Evolutionary conservation across 331 rosid species (phyloP), one percentile per base, ranked within the genome.

Genomic region (Saraca asoca): DNA sequence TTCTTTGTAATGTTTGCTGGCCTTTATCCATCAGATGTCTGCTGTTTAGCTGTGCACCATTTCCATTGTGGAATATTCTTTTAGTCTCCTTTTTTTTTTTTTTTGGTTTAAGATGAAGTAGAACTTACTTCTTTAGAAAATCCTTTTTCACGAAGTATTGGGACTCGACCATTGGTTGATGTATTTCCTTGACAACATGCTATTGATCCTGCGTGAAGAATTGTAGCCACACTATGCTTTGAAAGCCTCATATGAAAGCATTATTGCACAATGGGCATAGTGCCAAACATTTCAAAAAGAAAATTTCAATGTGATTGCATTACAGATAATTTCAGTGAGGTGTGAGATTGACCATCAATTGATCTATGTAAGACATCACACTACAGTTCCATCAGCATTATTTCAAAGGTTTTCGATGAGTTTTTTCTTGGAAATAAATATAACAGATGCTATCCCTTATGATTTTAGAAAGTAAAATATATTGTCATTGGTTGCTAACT

Each of bases 381-480:
- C 3, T 3, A 24, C 31, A 24, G 31, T 24, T 24, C 31, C 31
- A 24, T 24, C 55, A 53, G 46, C 51, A 55, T 43, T 55, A 67
- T 48, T 48, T 54, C 72, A 10, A 20, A n/a, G 37, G 24, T 55
- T 24, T 68, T 63, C 34, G 69, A 68, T 43, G 55, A 51, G 20
- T 24, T 69, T n/a, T 53, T 62, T 17, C 41, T 20, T 58, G 45
- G 41, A 42, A 54, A 50, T 50, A 43, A 38, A 69, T 46, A n/a
- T 37, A 51, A 13, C 20, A 19, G 54, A 15, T 31, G 37, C 15
- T 6, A 44, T 41, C 44, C 3, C 43, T 39, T 20, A 7, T 73
- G 16, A 15, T 56, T 74, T 37, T 46, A 69, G 56, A 44, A 74
- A 51, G 70, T 54, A 69, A 24, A 13, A 48, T 64, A 39, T 70